Conservation (phyloP, 495 filamentous ascomycete genomes). For the Aspergillus conjunctus region DNA sequence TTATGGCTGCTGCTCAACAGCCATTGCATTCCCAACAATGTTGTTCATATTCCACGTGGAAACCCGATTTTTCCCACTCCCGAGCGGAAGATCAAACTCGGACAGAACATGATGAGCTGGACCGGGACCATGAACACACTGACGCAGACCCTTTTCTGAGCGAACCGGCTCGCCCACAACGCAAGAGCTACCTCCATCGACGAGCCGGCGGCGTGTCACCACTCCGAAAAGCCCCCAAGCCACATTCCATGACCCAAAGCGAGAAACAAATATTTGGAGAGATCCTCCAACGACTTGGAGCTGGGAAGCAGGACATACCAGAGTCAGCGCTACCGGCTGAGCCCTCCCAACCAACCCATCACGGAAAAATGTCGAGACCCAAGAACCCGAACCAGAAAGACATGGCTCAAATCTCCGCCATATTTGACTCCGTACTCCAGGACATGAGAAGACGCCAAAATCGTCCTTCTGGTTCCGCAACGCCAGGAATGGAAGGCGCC, state of each 20-base stretch:
- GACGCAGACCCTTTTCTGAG: background rate
- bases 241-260: slow-evolving; percentile 25
- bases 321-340: slow-evolving; percentile 1
- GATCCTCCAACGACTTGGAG: slow-evolving; percentile 30
- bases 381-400: slow-evolving; percentile 19
- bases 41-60: slow-evolving; percentile 13
- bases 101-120: background rate
- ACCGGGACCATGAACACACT: background rate
- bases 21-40: slow-evolving; percentile 16
- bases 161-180: background rate
- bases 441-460: slow-evolving; percentile 22
- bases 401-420: slow-evolving; percentile 31
- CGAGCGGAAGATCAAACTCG: background rate
- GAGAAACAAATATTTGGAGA: slow-evolving; percentile 35
- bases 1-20: slow-evolving; percentile 31
- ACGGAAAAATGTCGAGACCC: no score
- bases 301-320: slow-evolving; percentile 9
- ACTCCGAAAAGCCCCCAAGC: background rate
- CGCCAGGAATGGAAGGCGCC: no score
- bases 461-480: background rate
- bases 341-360: no score
- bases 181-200: background rate
- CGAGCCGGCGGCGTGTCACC: background rate
- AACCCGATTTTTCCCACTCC: slow-evolving; percentile 13
- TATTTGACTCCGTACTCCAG: slow-evolving; percentile 34